A percentile compares a stretch with the other conserved stretches of the same genome.
Evolutionary conservation across 495 filamentous ascomycete genomes (phyloP).

Genomic region (Parmelia sp.): DNA sequence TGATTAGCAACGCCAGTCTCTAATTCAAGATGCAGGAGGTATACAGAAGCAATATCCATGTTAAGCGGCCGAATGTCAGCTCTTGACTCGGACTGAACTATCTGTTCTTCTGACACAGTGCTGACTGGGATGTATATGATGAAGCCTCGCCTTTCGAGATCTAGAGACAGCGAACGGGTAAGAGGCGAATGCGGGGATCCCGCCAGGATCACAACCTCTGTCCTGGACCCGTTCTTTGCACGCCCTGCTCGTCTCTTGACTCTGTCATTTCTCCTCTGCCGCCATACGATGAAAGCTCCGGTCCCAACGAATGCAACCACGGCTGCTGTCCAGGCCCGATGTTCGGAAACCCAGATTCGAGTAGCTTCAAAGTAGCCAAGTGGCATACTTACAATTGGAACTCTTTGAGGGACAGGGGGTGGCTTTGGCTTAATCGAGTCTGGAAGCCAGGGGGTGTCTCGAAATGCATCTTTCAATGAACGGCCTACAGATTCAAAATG

Average conservation of each 20-base stretch:
- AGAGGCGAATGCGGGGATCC: conserved; percentile 76
- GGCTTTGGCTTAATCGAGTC: conserved; percentile 54
- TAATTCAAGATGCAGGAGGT: conserved; percentile 19
- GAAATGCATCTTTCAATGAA: conserved; percentile 54
- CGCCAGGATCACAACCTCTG: conserved; percentile 85
- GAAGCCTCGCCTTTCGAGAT: conserved; percentile 86
- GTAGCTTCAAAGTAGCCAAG: conserved; percentile 40
- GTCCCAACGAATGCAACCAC: conserved; percentile 63
- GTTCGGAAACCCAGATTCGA: conserved; percentile 57
- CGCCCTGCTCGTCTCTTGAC: conserved; percentile 69
- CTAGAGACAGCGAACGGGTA: conserved; percentile 69
- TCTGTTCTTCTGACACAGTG: conserved; percentile 71
- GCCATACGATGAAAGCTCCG: conserved; percentile 57
- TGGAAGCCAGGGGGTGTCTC: conserved; percentile 62
- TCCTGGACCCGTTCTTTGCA: conserved; percentile 73
- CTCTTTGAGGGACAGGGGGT: conserved; percentile 40
- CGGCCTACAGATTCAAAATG: conserved; percentile 65
- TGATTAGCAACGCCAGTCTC: conserved; percentile 27
- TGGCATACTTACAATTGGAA: conserved; percentile 29
- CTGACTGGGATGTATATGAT: conserved; percentile 85
- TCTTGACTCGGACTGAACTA: conserved; percentile 66
- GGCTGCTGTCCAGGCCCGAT: conserved; percentile 64
- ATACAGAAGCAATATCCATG: conserved; percentile 73
- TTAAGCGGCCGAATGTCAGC: conserved; percentile 74
- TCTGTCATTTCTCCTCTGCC: conserved; percentile 50